These are phyloP conservation scores for Arthrobotrys pseudoclavata DNA, from an alignment of 2,329 filamentous ascomycete genomes.

Conservation along the genomic window DNA sequence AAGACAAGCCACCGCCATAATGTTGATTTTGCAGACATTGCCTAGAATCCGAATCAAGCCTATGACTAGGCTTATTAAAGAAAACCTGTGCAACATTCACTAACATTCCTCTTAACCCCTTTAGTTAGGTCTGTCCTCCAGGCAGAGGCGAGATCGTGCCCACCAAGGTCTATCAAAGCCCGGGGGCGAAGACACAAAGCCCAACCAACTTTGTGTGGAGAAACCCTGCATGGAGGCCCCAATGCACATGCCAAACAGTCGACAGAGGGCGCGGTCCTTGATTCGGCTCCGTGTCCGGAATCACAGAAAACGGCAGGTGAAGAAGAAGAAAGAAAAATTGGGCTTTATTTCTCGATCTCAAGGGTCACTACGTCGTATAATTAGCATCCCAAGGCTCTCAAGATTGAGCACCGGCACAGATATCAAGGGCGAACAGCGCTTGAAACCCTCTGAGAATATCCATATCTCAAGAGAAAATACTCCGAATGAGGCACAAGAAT, in stretches of 20 bases:
- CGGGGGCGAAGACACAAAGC: constrained; percentile 6
- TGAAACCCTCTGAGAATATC: not conserved
- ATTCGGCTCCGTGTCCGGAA: constrained; percentile 34
- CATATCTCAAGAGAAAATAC: not conserved
- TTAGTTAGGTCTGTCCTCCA: constrained; percentile 36
- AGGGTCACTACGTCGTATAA: constrained; percentile 36
- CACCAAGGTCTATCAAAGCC: constrained; percentile 12
- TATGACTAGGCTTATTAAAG: constrained; percentile 3
- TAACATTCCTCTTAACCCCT: constrained; percentile 9
- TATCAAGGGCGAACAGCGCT: not conserved
- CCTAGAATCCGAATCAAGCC: not conserved
- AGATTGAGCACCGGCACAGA: constrained; percentile 6
- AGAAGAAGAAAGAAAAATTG: constrained; percentile 35
- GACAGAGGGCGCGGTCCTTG: constrained; percentile 31
- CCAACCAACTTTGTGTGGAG: constrained; percentile 20
- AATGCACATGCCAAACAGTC: constrained; percentile 15
- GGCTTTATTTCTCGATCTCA: constrained; percentile 38
- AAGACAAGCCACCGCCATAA: constrained; percentile 29
- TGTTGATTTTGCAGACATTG: not conserved
- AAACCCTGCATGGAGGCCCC: constrained; percentile 12
- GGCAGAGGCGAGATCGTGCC: constrained; percentile 27
- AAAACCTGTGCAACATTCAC: constrained; percentile 12
- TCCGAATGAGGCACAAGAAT: constrained; percentile 13
- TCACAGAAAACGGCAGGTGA: constrained; percentile 22
- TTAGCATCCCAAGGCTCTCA: constrained; percentile 27